A percentile compares a stretch with the other conserved stretches of the same genome.
These are phyloP conservation scores for Zea luxurians DNA, from an alignment of 176 grass and related monocot species.

Conservation along the genomic window DNA sequence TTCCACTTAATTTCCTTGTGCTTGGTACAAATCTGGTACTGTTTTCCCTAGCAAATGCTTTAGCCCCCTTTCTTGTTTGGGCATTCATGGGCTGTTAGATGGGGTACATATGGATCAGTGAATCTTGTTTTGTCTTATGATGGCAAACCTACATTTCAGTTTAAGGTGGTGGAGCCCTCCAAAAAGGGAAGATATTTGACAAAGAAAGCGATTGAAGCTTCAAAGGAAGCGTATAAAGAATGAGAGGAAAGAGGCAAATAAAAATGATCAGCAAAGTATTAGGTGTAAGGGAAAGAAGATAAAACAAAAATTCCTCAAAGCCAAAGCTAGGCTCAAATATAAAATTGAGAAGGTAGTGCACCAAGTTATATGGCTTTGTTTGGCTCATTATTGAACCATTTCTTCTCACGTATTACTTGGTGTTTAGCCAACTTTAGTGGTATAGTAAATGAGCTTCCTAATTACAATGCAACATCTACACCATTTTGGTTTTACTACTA, in stretches of 20 bases:
- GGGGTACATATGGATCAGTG: constrained; percentile 60
- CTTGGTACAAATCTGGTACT: constrained; percentile 36
- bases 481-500: background rate
- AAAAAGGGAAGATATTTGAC: constrained; percentile 64
- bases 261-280: constrained; percentile 75
- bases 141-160: constrained; percentile 76
- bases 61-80: constrained; percentile 31
- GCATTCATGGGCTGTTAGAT: constrained; percentile 38
- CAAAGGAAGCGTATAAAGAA: constrained; percentile 75
- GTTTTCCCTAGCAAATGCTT: constrained; percentile 30
- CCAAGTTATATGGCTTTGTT: constrained; percentile 9
- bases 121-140: constrained; percentile 75
- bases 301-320: constrained; percentile 78
- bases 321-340: constrained; percentile 72
- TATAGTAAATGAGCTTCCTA: background rate
- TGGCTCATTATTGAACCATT: constrained; percentile 15
- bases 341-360: constrained; percentile 83
- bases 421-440: background rate
- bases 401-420: background rate
- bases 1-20: constrained; percentile 10
- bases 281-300: constrained; percentile 58
- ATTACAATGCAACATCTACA: constrained; percentile 21
- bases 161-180: constrained; percentile 72
- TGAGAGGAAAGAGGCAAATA: constrained; percentile 75
- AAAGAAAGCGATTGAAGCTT: constrained; percentile 80